phyloP scores from a whole-genome alignment of 148 eudicot species.

The Silene latifolia region DNA sequence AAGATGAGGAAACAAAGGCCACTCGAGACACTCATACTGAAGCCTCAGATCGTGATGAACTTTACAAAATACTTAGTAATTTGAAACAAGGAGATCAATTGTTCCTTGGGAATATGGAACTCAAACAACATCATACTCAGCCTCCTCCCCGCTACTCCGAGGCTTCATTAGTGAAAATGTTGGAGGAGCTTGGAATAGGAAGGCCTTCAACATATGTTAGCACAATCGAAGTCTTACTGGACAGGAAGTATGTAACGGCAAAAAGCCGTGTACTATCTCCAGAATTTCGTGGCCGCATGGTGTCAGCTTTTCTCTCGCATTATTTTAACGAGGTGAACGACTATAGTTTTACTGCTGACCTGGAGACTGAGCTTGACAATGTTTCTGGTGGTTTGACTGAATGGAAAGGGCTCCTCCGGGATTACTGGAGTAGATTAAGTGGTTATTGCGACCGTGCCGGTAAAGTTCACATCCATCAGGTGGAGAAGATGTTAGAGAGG shows the following conservation, averaged over 20 bases:
- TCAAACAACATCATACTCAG: slow-evolving; percentile 69
- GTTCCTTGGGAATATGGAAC: slow-evolving; percentile 53
- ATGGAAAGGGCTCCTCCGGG: slow-evolving; percentile 87
- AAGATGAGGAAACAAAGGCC: slow-evolving; percentile 58
- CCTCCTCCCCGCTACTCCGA: slow-evolving; percentile 84
- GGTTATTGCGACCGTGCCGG: slow-evolving; percentile 61
- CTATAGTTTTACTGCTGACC: slow-evolving; percentile 94
- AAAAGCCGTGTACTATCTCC: slow-evolving; percentile 65
- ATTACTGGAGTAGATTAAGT: slow-evolving; percentile 92
- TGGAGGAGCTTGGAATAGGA: slow-evolving; percentile 98
- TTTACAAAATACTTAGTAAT: slow-evolving; percentile 41
- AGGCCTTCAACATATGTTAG: slow-evolving; percentile 94
- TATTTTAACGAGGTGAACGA: slow-evolving; percentile 89
- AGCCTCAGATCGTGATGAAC: slow-evolving; percentile 38
- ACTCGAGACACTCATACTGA: slow-evolving; percentile 45
- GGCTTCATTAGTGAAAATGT: slow-evolving; percentile 74
- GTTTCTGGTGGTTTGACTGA: slow-evolving; percentile 90
- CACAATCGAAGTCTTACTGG: slow-evolving; percentile 77
- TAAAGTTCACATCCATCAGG: slow-evolving; percentile 76
- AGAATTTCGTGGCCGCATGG: slow-evolving; percentile 98
- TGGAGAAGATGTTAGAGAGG: slow-evolving; percentile 96
- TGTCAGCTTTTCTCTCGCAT: slow-evolving; percentile 81
- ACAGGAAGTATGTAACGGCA: slow-evolving; percentile 73
- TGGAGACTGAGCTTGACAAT: slow-evolving; percentile 97
- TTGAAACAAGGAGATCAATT: slow-evolving; percentile 55